These are phyloP conservation scores for Sclerotinia glacialis DNA, from an alignment of 2,329 filamentous ascomycete genomes.

Conservation along the genomic window DNA sequence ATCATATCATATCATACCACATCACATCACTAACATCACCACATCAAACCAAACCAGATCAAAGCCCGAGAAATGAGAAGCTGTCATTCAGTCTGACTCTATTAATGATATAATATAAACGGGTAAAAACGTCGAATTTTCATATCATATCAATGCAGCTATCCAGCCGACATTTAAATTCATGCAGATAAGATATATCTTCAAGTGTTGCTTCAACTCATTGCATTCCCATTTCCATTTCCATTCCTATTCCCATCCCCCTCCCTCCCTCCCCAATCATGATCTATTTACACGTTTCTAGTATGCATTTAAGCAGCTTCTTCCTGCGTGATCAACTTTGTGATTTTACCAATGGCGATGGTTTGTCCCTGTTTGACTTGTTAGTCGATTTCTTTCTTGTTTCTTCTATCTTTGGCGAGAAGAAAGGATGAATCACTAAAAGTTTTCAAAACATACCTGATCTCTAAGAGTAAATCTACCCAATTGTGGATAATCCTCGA, in stretches of 20 bases:
- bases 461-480: constrained; percentile 88
- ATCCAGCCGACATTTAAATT: background rate
- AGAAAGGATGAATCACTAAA: background rate
- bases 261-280: background rate
- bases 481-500: constrained; percentile 94
- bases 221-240: background rate
- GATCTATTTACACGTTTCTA: background rate
- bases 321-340: constrained; percentile 66
- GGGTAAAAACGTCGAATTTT: background rate
- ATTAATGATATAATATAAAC: background rate
- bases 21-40: too few species aligned
- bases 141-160: background rate
- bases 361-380: constrained; percentile 76
- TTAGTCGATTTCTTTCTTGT: constrained; percentile 24
- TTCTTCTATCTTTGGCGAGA: background rate
- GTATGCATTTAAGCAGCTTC: constrained; percentile 18
- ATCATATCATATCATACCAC: background rate
- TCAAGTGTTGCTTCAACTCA: background rate
- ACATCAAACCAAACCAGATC: too few species aligned
- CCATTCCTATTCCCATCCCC: background rate
- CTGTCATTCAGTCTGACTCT: background rate
- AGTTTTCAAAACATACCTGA: constrained; percentile 55
- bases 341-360: constrained; percentile 99
- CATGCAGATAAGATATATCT: constrained; percentile 4
- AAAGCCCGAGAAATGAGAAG: too few species aligned